Evolutionary conservation across 139 green algal genomes (phyloP), one percentile per base, ranked within the genome.

Genomic region (Micractinium conductrix): DNA sequence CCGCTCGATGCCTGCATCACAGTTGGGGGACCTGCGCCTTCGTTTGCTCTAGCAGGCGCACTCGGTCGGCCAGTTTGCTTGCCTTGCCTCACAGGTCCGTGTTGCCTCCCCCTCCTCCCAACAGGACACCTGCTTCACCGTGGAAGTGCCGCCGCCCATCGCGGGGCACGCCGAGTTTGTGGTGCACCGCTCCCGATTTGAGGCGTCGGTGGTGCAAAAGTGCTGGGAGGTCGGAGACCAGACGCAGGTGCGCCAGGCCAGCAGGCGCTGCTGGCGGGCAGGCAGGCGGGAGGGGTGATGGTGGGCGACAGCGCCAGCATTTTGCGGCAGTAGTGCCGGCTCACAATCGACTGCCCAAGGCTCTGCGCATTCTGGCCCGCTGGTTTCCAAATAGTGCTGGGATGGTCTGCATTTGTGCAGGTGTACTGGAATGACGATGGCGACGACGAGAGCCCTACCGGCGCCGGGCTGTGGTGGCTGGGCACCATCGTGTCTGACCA

Each of bases 111-210:
- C 10, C 48, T 43, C 5, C 38, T 45, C 33, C 22, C 74, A 78
- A 68, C 80, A 78, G 69, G 82, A 67, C 71, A 62, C 55, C 4
- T 69, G 58, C 55, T 94, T 95, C 65, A 48, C 78, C 0, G 85
- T 96, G 33, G 88, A 93, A 40, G 67, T 96, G 63, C 90, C 89
- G 0, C 80, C 87, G 0, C 89, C 93, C 16, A 30, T 33, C 16
- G 58, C 67, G 28, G 93, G 89, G 5, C 83, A 91, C 43, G 73
- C 89, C 0, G 91, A 96, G 70, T 95, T 94, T 89, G 84, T 96
- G 50, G 81, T 96, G 30, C 83, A 86, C 33, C 44, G 35, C 21
- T 55, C 48, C 14, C 83, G 86, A 43, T 96, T 91, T 48, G 45
- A 88, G 7, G 78, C 74, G 2, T 65, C 84, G 7, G 40, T 92